Evolutionary conservation across 1,284 basidiomycete genomes (phyloP), one percentile per base, ranked within the genome.

Genomic region (Vanrija sp.): DNA sequence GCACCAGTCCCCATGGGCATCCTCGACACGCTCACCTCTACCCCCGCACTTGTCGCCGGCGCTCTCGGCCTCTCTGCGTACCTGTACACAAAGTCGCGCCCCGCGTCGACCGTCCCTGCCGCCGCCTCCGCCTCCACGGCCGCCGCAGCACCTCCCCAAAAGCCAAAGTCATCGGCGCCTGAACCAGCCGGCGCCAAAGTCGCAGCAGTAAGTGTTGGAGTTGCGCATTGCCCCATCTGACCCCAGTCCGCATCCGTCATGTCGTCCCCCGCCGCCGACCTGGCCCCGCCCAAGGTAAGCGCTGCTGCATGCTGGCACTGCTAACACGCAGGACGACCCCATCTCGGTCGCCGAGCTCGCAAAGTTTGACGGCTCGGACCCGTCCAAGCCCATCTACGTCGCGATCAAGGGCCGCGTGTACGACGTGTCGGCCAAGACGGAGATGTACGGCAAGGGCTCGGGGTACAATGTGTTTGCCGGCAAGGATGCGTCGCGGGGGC

Each of bases 401-500:
- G 76, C 75, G 14, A 77, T 77, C 67, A 76, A 76, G 60, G 75
- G 75, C 27, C 73, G 81, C 31, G 71, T 77, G 8, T 77, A 73
- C 51, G 76, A 77, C 52, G 76, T 77, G 10, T 60, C 66, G 6
- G 52, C 59, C 50, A 76, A 76, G 61, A 60, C 61, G 44, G 73
- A 75, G 53, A 77, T 77, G 75, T 77, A 77, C 60, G 75, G 75
- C 3, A 66, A 65, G 12, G 76, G 76, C 4, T 64, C 57, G 22
- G 69, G 73, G 25, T 81, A 80, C 66, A 67, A 77, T 50, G 55
- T 57, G 50, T 83, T 83, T 64, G 81, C 93, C 10, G 94, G 93
- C 42, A 96, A 91, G 77, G 95, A 98, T 66, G 95, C 85, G 0
- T 89, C 87, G 27, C 83, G 80, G 59, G 90, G 86, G 0, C 78